These are phyloP conservation scores for Trebouxia sp. DNA, from an alignment of 139 green algal genomes.

Conservation along the genomic window DNA sequence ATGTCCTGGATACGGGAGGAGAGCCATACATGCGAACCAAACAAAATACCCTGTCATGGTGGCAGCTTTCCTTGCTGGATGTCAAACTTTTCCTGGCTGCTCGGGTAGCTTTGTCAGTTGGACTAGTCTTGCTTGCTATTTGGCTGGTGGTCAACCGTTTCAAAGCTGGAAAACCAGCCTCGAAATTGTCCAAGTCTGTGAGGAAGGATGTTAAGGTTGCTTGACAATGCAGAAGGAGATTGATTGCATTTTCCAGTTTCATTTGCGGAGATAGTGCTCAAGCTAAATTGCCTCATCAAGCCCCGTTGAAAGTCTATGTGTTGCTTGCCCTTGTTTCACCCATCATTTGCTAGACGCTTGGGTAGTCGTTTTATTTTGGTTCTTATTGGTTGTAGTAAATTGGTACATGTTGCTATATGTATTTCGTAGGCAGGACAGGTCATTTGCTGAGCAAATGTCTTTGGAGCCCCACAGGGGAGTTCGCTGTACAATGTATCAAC, in stretches of 20 bases:
- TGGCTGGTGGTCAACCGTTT: background rate
- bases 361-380: background rate
- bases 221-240: background rate
- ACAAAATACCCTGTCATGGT: background rate
- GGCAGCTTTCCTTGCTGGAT: conserved; percentile 19
- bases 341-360: background rate
- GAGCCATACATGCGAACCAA: background rate
- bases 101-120: background rate
- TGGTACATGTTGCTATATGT: background rate
- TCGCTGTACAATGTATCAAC: background rate
- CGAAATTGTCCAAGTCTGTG: background rate
- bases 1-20: background rate
- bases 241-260: background rate
- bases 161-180: background rate
- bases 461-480: background rate
- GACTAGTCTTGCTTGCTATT: background rate
- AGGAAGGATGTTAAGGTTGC: background rate
- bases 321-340: background rate
- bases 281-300: background rate
- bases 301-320: background rate
- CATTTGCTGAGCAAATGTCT: background rate
- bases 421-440: background rate
- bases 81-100: conserved; percentile 5
- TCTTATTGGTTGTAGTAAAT: background rate
- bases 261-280: background rate